phyloP scores from a whole-genome alignment of 495 filamentous ascomycete genomes.

The Penicillium longicatenatum region DNA sequence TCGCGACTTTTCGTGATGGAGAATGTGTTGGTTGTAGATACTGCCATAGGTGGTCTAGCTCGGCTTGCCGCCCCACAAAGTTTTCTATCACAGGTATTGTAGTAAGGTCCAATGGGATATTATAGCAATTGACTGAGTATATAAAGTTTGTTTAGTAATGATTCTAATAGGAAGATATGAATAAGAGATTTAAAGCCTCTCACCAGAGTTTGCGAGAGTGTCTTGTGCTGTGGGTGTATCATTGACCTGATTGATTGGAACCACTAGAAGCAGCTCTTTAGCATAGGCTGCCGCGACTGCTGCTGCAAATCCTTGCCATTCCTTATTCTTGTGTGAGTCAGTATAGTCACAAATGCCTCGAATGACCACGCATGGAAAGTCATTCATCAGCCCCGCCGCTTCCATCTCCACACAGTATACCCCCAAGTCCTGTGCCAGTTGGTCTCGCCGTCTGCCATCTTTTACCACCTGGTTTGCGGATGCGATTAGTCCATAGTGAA shows the following conservation, averaged over 20 bases:
- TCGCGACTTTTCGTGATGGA: too few relatives aligned
- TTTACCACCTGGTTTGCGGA: slow-evolving; percentile 12
- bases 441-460: slow-evolving; percentile 6
- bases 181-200: too few relatives aligned
- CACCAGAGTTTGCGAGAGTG: too few relatives aligned
- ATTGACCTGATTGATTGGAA: not conserved
- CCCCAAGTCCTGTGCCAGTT: slow-evolving; percentile 2
- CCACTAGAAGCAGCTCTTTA: slow-evolving; percentile 1
- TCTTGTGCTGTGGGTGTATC: too few relatives aligned
- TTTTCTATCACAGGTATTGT: not conserved
- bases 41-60: too few relatives aligned
- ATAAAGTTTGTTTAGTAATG: too few relatives aligned
- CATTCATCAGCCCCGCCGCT: slow-evolving; percentile 10
- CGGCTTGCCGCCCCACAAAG: not conserved
- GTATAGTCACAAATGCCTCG: slow-evolving; percentile 32
- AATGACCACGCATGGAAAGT: slow-evolving; percentile 10
- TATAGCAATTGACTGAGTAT: too few relatives aligned
- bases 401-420: slow-evolving; percentile 12
- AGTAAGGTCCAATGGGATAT: too few relatives aligned
- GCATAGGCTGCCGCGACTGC: slow-evolving; percentile 22
- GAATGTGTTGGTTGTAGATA: too few relatives aligned
- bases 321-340: slow-evolving; percentile 32
- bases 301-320: slow-evolving; percentile 31
- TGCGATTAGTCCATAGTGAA: slow-evolving; percentile 12
- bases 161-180: too few relatives aligned